These are phyloP conservation scores for Sporothrix globosa DNA, from an alignment of 2,329 filamentous ascomycete species.

Conservation along the genomic window DNA sequence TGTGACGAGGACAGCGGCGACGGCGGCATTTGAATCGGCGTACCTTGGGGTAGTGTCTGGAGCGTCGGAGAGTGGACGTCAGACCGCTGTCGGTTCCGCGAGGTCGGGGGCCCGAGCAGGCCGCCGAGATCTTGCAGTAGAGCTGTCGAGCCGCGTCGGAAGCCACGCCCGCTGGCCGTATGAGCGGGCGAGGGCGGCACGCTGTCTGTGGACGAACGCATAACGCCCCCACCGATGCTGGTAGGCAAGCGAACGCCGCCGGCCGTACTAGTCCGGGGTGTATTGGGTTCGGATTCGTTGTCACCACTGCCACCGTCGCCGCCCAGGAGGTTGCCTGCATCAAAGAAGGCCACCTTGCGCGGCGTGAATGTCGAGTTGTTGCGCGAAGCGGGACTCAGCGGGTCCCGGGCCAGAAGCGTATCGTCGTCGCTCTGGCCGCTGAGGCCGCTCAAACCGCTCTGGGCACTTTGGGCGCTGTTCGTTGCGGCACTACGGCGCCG, in stretches of 20 bases:
- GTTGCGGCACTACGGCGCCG: constrained; percentile 39
- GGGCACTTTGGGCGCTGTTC: constrained; percentile 41
- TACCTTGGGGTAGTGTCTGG: constrained; percentile 49
- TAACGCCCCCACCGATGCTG: background rate
- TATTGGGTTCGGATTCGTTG: constrained; percentile 34
- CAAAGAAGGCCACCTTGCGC: constrained; percentile 76
- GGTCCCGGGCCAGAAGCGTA: constrained; percentile 49
- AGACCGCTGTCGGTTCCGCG: constrained; percentile 21
- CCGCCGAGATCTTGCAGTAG: constrained; percentile 63
- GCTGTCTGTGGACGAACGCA: constrained; percentile 43
- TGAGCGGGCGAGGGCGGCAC: constrained; percentile 49
- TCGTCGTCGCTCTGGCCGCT: constrained; percentile 48
- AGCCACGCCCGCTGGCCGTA: constrained; percentile 50
- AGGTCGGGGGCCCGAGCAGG: constrained; percentile 49
- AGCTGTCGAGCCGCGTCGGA: constrained; percentile 59
- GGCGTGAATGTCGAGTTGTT: constrained; percentile 52
- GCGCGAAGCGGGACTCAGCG: constrained; percentile 45
- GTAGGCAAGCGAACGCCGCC: constrained; percentile 43
- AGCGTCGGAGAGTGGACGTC: constrained; percentile 38
- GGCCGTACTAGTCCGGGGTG: constrained; percentile 47
- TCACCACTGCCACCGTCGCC: constrained; percentile 65
- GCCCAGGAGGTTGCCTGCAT: constrained; percentile 74
- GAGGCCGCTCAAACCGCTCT: constrained; percentile 39
- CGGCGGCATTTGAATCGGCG: constrained; percentile 16
- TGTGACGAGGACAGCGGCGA: constrained; percentile 5